These are phyloP conservation scores for Hypoxylon intermedium DNA, from an alignment of 495 filamentous ascomycete genomes.

Conservation along the genomic window DNA sequence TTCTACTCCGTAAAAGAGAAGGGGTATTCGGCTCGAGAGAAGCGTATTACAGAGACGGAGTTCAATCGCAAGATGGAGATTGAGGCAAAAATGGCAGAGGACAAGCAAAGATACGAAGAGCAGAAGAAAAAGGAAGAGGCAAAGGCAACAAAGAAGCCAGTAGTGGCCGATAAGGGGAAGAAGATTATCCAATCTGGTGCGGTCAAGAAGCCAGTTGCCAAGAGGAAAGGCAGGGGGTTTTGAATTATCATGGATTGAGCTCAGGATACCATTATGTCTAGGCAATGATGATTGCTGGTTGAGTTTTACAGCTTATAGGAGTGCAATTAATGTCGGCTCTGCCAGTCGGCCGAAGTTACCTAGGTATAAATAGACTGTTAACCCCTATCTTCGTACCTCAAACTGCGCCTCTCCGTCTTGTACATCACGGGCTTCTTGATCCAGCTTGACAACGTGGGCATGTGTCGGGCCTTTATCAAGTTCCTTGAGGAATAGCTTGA, in stretches of 20 bases:
- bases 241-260: slow-evolving; percentile 32
- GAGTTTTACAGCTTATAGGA: slow-evolving; percentile 7
- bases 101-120: slow-evolving; percentile 76
- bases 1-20: slow-evolving; percentile 99
- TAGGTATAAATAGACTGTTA: not conserved
- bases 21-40: slow-evolving; percentile 88
- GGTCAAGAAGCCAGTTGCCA: slow-evolving; percentile 69
- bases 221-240: slow-evolving; percentile 63
- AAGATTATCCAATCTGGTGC: slow-evolving; percentile 60
- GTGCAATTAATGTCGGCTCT: too few relatives aligned
- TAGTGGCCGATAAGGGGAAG: slow-evolving; percentile 49
- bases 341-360: not conserved
- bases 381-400: slow-evolving; percentile 51
- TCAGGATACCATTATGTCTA: slow-evolving; percentile 15
- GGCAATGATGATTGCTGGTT: not conserved
- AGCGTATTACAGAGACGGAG: slow-evolving; percentile 88
- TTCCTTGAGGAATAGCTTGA: slow-evolving; percentile 76
- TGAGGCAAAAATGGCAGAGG: slow-evolving; percentile 89
- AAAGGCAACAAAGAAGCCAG: slow-evolving; percentile 56
- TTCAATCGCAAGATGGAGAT: slow-evolving; percentile 97
- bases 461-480: slow-evolving; percentile 73
- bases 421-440: slow-evolving; percentile 68
- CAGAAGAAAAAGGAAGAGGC: slow-evolving; percentile 57
- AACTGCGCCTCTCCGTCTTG: slow-evolving; percentile 72
- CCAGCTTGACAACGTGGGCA: slow-evolving; percentile 73